These are phyloP conservation scores for Penicillium psychrofluorescens DNA, from an alignment of 495 filamentous ascomycete genomes.

Conservation along the genomic window DNA sequence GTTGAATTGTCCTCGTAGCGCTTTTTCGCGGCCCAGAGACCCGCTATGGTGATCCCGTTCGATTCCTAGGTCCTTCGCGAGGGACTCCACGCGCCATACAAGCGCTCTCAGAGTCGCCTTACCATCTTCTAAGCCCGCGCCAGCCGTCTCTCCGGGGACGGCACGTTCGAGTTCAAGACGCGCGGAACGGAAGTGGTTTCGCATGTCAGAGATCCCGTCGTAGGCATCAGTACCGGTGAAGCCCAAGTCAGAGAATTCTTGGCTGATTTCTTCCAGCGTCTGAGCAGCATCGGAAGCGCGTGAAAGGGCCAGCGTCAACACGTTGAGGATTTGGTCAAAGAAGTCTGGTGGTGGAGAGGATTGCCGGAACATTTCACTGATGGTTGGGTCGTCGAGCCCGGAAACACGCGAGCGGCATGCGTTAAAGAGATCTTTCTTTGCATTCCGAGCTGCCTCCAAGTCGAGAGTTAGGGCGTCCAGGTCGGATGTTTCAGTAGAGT, in stretches of 20 bases:
- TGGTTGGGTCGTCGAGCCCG: slow-evolving; percentile 23
- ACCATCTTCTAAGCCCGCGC: slow-evolving; percentile 31
- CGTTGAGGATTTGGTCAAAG: slow-evolving; percentile 24
- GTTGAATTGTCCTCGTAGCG: slow-evolving; percentile 38
- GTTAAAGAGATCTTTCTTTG: slow-evolving; percentile 32
- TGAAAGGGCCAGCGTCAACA: slow-evolving; percentile 25
- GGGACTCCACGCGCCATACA: slow-evolving; percentile 25
- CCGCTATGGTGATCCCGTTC: slow-evolving; percentile 24
- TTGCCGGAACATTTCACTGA: slow-evolving; percentile 24
- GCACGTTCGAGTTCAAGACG: slow-evolving; percentile 61
- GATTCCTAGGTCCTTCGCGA: slow-evolving; percentile 28
- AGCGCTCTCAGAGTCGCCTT: slow-evolving; percentile 31
- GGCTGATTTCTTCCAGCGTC: slow-evolving; percentile 30
- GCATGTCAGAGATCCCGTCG: slow-evolving; percentile 47
- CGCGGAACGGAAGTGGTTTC: slow-evolving; percentile 51
- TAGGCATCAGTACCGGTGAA: slow-evolving; percentile 42
- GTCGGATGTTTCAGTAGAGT: slow-evolving; percentile 13
- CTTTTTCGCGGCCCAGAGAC: slow-evolving; percentile 25
- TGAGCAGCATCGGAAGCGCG: slow-evolving; percentile 28
- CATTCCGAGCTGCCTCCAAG: slow-evolving; percentile 28
- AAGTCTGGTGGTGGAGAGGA: slow-evolving; percentile 34
- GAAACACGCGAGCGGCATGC: slow-evolving; percentile 29
- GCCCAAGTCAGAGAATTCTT: slow-evolving; percentile 43
- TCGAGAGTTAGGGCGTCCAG: slow-evolving; percentile 20
- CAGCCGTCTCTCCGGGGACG: slow-evolving; percentile 54